Evolutionary conservation across 768 basidiomycete species (phyloP), one percentile per base, ranked within the genome.

Genomic region (Tulasnella calospora): DNA sequence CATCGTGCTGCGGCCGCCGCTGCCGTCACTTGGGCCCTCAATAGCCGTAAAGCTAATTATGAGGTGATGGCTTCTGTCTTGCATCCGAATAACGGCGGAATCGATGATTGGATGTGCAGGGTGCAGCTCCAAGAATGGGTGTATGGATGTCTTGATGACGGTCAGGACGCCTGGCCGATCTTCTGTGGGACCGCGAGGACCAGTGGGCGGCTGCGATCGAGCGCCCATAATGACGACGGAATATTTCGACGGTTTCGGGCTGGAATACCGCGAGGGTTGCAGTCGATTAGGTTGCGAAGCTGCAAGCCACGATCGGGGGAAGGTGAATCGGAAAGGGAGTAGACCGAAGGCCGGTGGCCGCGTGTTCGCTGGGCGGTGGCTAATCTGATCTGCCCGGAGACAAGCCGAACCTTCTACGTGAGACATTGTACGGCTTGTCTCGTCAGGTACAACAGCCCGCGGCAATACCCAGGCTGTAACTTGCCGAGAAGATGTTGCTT

Each of bases 331-430:
- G 61, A 30, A 35, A 67, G 61, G 61, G 33, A 67, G 12, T 67
- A 67, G 33, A 33, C 61, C 61, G 61, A 67, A 35, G 61, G 33
- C 61, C 61, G 61, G 61, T 30, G 61, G 33, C 61, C 61, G 61
- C 61, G 61, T 67, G 61, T 67, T 67, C 13, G 30, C 27, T 33
- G 33, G 27, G 61, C 2, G 61, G 47, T 67, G 61, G 61, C 23
- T 67, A 67, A 67, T 67, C 61, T 51, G 61, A 67, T 67, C 61
- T 67, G 27, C 61, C 61, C 61, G 61, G 61, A 67, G 61, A 67
- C 30, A 67, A 27, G 30, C 61, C 61, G 61, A 67, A 67, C 61
- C 61, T 67, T 67, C 61, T 19, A 12, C 61, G 61, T 67, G 61
- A 67, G 61, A 67, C 61, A 67, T 67, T 0, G 15, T 8, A 30